Evolutionary conservation across 257 asterid species (phyloP), one percentile per base, ranked within the genome.

Genomic region (Solanum boliviense): DNA sequence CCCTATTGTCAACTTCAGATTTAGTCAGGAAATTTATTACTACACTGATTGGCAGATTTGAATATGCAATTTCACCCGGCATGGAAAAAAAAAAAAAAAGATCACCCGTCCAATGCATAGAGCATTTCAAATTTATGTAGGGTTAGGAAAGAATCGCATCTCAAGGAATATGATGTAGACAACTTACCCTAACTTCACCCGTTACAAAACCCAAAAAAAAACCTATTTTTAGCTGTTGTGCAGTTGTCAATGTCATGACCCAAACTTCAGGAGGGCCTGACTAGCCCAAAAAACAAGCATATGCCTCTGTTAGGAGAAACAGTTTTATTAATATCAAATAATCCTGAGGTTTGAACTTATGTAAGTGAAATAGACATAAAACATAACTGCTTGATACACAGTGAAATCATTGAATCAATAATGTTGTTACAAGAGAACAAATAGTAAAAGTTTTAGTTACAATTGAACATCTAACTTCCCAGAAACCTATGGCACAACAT

Each of bases 101-200:
- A 52, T 52, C 0, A 52, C 2, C 21, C 1, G 0, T 6, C n/a
- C 62, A 16, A 2, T 52, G 0, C 23, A 16, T 52, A 5, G 3
- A 16, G 3, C 62, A 16, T 18, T 52, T 0, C 10, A 52, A 2
- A 0, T 18, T 52, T 16, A 52, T 18, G n/a, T 52, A 18, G 0
- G 10, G 0, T 18, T 56, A 0, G 3, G 1, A 46, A 13, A 1
- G 21, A 48, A 0, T 52, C 0, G 1, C n/a, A 18, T 52, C n/a
- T 52, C 60, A 48, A 52, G 23, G 3, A 16, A 16, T 52, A 1
- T 48, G 10, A 52, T 0, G 7, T 52, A 52, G 4, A 52, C 1
- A 52, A 52, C 23, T 52, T 52, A 52, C 23, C 23, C 21, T 52
- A 52, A 16, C 23, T 16, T 52, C 62, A 52, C 21, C 62, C 1